Evolutionary conservation across 805 yeast species (phyloP), one percentile per base, ranked within the genome.

Genomic region (Pichia paraexigua): DNA sequence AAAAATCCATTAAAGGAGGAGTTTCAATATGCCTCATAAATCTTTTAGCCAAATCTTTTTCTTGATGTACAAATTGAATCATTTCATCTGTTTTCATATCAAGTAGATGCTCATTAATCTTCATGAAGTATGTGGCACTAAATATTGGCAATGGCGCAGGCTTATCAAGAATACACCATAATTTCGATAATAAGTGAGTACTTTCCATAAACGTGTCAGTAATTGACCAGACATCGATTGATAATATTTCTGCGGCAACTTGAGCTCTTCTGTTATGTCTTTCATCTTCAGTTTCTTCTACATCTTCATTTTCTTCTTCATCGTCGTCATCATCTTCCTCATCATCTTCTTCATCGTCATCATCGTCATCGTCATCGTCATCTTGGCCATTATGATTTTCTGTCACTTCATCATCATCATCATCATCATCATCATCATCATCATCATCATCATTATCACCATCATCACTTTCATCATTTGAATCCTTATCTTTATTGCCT

Each of bases 221-320:
- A 40, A 94, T 73, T 2, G 95, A 85, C 97, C 97, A 92, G 10
- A 90, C 91, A 63, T 92, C 98, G 5, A 94, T 88, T 41, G 92
- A 80, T 46, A 94, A 72, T 43, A 94, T 84, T 64, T 94, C 98
- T 2, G 96, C 88, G 7, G 96, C 90, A 59, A 85, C 75, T 51
- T 82, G 83, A 1, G 89, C 82, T 48, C 73, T 59, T 56, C 73
- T 62, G 35, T 67, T 60, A 54, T 68, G 71, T 20, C 55, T 60
- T 51, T 69, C 71, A 7, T 63, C 64, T 13, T 62, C 62, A 1
- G 71, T 61, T 51, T 69, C 72, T 41, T 61, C 66, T n/a, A 56
- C 63, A 12, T 65, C 67, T 15, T 63, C 64, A n/a, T 59, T 65
- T 18, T 58, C 64, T 17, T 60, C 65, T 8, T 50, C 54, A 12